Evolutionary conservation across 202 grass and related monocot genomes (phyloP).

Genomic region (Zizania palustris): DNA sequence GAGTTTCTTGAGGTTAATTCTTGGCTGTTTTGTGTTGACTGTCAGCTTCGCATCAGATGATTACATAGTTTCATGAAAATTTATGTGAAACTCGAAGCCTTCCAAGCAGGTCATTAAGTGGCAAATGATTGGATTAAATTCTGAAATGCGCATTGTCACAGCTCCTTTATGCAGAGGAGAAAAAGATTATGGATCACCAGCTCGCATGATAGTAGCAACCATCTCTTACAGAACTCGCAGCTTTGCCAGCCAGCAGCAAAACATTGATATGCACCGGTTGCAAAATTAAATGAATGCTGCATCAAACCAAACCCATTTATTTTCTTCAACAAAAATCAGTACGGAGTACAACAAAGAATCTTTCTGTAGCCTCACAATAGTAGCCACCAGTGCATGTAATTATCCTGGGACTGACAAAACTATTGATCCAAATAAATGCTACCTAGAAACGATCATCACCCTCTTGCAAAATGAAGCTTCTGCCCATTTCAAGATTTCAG

Average conservation of each 20-base stretch:
- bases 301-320: not conserved
- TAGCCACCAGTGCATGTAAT: slow-evolving; percentile 1
- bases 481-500: not conserved
- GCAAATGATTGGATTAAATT: not conserved
- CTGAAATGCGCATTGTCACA: not conserved
- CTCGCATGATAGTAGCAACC: not conserved
- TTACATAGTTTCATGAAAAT: not conserved
- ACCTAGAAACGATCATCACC: slow-evolving; percentile 10
- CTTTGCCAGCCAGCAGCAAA: not conserved
- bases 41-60: not conserved
- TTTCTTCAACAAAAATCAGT: slow-evolving; percentile 1
- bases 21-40: not conserved
- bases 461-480: slow-evolving; percentile 5
- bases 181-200: not conserved
- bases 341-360: slow-evolving; percentile 10
- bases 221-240: not conserved
- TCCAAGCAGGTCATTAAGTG: not conserved
- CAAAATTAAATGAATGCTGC: not conserved
- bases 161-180: not conserved
- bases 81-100: not conserved
- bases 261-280: not conserved
- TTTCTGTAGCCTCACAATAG: not conserved
- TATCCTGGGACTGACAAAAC: not conserved
- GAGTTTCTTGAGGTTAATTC: not conserved
- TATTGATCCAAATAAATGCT: not conserved